Base-by-base conservation (phyloP, 257 asterid genomes). In the Fraxinus quadrangulata region DNA sequence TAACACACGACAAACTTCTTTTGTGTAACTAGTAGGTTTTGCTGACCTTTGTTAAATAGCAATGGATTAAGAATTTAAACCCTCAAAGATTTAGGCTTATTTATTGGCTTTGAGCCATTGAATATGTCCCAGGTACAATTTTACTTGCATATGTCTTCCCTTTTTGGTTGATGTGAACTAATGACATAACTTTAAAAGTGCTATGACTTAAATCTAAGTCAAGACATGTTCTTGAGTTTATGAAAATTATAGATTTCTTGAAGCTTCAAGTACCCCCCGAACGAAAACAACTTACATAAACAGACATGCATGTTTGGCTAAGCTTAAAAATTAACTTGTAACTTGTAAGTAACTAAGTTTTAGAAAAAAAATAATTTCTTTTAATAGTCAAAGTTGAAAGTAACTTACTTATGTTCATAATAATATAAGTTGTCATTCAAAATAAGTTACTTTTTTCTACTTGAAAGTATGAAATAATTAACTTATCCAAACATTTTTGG, bases 41-140 rank as follows among this genome's bases (percentile, higher is more conserved):
- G 34, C 78, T 74, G 76, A 70, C 67, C 63, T 30, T 77, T 86
- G 59, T 30, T 71, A 39, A 71, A 12, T 72, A 12, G 65, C 19
- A 45, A 24, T 26, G 65, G 24, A 42, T n/a, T 24, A 72, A 72
- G 30, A 37, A 24, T 72, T 24, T 45, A 54, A 42, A 72, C 5
- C 66, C 65, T 24, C 63, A 61, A 61, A 11, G 28, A 71, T 26
- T 37, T 70, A 3, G 74, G 74, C 74, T 70, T 36, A 47, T 39
- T 34, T 70, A 16, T 14, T 59, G 28, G 26, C 49, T 33, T 71
- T 71, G 36, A 39, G 51, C 51, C 17, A 0, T 40, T 10, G 14
- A 31, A 71, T 2, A 12, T n/a, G 56, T 47, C 56, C 26, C 67
- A 6, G 30, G 4, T 56, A 6, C 67, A n/a, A 19, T 56, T 19